Base-by-base conservation (phyloP, 805 yeast genomes). In the Saccharomycopsis sp. region DNA sequence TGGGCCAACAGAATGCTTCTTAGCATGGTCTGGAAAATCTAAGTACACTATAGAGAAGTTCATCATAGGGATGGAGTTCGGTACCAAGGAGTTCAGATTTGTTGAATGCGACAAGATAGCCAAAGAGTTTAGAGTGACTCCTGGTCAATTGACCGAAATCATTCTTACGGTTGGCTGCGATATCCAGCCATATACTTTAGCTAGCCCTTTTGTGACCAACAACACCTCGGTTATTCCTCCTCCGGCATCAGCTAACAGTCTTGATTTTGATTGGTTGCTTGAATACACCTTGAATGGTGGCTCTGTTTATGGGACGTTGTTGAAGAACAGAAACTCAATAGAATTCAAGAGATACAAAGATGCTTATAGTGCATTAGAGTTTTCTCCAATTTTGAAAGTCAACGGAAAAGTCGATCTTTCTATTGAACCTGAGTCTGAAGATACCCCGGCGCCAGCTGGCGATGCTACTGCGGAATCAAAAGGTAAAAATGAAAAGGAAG, bases 1-100 rank as follows among this genome's bases (percentile, higher is more conserved):
- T 70, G 97, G 96, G 0, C 85, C 97, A 5, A 85, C 91, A 0
- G 98, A 94, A 65, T 77, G 84, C 44, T 73, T 92, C 51, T 73
- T 93, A 68, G 70, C 82, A 52, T 72, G 72, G 3, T 17, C 49
- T 17, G 49, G 22, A 44, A 44, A 19, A 7, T 17, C 12, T 17
- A 44, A 44, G 22, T 44, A 44, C 22, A 78, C 80, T 23, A 78
- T 87, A 25, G 94, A 89, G 58, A 86, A 82, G 63, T 83, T 91
- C 59, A 85, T 93, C 58, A 70, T 85, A 54, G 81, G 86, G 19
- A 78, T 91, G 77, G 96, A 88, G 61, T 79, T 84, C 62, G 82
- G 78, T 56, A 75, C 78, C 41, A 80, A 79, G 63, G 87, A 82
- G 62, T 87, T 90, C 68, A 78, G 86, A 65, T 87, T 78, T 67